Conservation (phyloP, 495 filamentous ascomycete species). For the Aspergillus nidulans region DNA sequence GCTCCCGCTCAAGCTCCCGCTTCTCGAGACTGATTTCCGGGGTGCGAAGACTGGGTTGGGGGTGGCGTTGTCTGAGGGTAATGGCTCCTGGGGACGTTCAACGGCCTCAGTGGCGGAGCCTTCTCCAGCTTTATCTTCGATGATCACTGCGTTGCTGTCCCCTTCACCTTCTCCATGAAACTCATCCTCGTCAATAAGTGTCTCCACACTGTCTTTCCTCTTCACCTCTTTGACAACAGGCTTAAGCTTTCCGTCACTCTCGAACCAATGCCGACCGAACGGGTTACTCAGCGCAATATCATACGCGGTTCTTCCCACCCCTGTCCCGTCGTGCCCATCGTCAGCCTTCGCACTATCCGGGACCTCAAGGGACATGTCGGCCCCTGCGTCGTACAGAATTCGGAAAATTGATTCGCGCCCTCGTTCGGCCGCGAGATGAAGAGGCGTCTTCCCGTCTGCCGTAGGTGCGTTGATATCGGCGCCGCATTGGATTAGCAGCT, state of each 20-base stretch:
- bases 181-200: slow-evolving; percentile 21
- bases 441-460: slow-evolving; percentile 28
- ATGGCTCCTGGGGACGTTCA: not conserved
- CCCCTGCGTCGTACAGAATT: slow-evolving; percentile 25
- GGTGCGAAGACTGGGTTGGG: not conserved
- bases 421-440: slow-evolving; percentile 36
- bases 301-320: slow-evolving; percentile 19
- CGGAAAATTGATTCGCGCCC: slow-evolving; percentile 26
- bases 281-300: slow-evolving; percentile 24
- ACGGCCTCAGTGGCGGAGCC: not conserved
- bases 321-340: not conserved
- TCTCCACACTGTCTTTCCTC: slow-evolving; percentile 18
- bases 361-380: slow-evolving; percentile 22
- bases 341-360: slow-evolving; percentile 15
- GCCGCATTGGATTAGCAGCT: slow-evolving; percentile 30
- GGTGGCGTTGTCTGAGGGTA: not conserved
- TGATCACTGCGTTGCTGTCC: no score
- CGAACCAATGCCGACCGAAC: slow-evolving; percentile 22
- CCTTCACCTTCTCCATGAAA: not conserved
- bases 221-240: not conserved
- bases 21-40: not conserved
- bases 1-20: not conserved
- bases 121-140: not conserved
- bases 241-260: slow-evolving; percentile 17
- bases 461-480: slow-evolving; percentile 28